phyloP scores from a whole-genome alignment of 345 rosid species.

The Aquilaria malaccensis region DNA sequence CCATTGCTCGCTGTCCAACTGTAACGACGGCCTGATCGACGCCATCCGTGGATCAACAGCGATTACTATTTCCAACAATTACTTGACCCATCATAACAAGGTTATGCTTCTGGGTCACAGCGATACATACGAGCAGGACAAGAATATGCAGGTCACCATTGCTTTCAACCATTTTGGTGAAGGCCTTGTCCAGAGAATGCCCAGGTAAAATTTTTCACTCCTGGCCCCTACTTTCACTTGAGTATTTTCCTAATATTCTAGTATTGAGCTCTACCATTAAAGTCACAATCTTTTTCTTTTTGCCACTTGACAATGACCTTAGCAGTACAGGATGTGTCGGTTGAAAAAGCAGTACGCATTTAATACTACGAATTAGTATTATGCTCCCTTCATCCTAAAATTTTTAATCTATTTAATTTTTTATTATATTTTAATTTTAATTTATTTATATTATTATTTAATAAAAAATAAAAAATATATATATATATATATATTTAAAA shows the following conservation, averaged over 20 bases:
- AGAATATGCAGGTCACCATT: slow-evolving; percentile 64
- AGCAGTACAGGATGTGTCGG: no score
- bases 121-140: slow-evolving; percentile 40
- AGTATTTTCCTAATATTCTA: not conserved
- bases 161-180: slow-evolving; percentile 69
- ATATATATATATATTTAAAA: no score
- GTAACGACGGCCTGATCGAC: slow-evolving; percentile 47
- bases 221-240: not conserved
- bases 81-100: slow-evolving; percentile 47
- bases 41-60: slow-evolving; percentile 59
- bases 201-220: slow-evolving; percentile 28
- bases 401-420: no score
- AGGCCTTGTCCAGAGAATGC: slow-evolving; percentile 71
- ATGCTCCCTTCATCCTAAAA: no score
- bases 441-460: no score
- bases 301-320: no score
- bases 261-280: not conserved
- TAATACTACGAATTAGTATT: no score
- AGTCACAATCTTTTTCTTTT: no score
- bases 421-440: no score
- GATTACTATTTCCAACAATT: slow-evolving; percentile 52
- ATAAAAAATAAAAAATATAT: no score
- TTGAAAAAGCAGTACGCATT: no score
- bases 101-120: slow-evolving; percentile 71
- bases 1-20: slow-evolving; percentile 56